These are phyloP conservation scores for Podila horticola DNA, from an alignment of 192 early-diverging fungal species.

Conservation along the genomic window DNA sequence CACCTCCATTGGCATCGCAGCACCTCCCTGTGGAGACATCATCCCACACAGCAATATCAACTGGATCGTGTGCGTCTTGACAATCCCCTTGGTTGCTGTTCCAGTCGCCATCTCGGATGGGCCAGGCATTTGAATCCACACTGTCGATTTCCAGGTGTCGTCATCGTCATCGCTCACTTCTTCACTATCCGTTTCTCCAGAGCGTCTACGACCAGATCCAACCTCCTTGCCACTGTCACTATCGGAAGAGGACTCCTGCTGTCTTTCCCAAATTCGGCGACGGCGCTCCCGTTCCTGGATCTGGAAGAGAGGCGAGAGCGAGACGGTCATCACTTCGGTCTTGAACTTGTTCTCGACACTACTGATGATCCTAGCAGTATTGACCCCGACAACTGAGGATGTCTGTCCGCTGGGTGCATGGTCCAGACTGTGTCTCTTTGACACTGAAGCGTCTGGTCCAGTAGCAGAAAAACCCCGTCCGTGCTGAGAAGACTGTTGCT, in stretches of 20 bases:
- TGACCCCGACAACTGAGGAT: not conserved
- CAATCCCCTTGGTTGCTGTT: conserved; percentile 38
- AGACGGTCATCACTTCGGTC: conserved; percentile 16
- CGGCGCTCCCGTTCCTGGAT: conserved; percentile 21
- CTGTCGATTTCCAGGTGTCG: conserved; percentile 23
- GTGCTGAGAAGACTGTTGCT: not conserved
- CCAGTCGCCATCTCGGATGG: conserved; percentile 24
- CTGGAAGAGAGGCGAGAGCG: conserved; percentile 15
- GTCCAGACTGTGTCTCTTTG: conserved; percentile 40
- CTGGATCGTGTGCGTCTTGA: conserved; percentile 28
- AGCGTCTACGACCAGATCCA: not conserved
- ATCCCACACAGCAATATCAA: conserved; percentile 37
- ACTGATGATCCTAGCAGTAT: conserved; percentile 21
- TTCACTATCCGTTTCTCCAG: too few species aligned
- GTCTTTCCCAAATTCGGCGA: not conserved
- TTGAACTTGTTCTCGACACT: conserved; percentile 44
- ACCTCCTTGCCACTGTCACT: not conserved
- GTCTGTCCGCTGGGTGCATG: not conserved
- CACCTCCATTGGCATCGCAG: not conserved
- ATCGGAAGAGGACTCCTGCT: not conserved
- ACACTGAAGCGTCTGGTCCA: conserved; percentile 8
- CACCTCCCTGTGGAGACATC: not conserved
- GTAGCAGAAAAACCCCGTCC: not conserved
- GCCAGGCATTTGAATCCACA: conserved; percentile 33
- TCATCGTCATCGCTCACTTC: not conserved